Conservation (phyloP, 257 asterid genomes). For the Primulina huaijiensis region DNA sequence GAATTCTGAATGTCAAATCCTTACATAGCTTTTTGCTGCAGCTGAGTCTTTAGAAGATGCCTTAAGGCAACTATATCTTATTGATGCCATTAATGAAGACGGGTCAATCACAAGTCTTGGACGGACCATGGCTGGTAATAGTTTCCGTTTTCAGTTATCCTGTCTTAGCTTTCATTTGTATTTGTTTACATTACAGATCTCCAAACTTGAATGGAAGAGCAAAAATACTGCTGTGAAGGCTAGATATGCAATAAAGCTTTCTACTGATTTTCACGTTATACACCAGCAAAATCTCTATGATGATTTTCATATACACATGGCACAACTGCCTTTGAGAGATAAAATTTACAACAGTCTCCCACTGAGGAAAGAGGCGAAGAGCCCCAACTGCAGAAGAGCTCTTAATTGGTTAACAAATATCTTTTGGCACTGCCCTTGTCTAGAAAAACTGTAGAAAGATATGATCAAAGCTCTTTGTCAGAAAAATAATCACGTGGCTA, state of each 20-base stretch:
- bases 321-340: no score
- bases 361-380: no score
- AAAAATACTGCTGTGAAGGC: neutral
- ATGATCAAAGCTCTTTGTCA: neutral
- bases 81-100: constrained; percentile 83
- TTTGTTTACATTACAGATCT: neutral
- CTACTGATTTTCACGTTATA: neutral
- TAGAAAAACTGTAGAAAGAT: neutral
- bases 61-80: constrained; percentile 75
- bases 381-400: neutral
- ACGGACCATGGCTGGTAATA: constrained; percentile 81
- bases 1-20: constrained; percentile 20
- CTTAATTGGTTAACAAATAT: neutral
- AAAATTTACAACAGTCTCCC: no score
- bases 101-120: constrained; percentile 82
- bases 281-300: neutral
- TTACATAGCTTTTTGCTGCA: constrained; percentile 39
- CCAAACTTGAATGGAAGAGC: neutral
- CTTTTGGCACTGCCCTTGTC: neutral
- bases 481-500: neutral
- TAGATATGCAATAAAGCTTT: neutral
- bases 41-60: constrained; percentile 95
- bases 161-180: neutral
- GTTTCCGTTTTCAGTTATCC: constrained; percentile 18
- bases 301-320: neutral